These are phyloP conservation scores for Phialocephala sp. DNA, from an alignment of 2,329 filamentous ascomycete species.

Conservation along the genomic window DNA sequence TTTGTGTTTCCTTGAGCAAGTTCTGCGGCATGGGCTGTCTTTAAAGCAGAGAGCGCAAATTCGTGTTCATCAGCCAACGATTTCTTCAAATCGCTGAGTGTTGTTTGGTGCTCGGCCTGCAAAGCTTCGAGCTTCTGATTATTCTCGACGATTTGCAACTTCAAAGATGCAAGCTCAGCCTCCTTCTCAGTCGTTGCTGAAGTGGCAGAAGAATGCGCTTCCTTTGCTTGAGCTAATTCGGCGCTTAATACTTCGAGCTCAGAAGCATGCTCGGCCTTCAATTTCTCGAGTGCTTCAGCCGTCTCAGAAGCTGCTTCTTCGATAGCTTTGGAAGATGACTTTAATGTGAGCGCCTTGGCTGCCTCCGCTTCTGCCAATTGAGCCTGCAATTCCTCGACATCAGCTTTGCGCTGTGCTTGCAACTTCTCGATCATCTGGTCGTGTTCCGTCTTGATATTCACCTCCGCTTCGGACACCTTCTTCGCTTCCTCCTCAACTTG, in stretches of 20 bases:
- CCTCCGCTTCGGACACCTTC: slow-evolving; percentile 47
- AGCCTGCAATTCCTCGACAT: slow-evolving; percentile 37
- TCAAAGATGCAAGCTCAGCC: slow-evolving; percentile 41
- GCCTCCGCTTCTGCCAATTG: slow-evolving; percentile 39
- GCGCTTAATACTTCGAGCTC: slow-evolving; percentile 40
- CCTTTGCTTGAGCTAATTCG: slow-evolving; percentile 55
- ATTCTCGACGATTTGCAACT: slow-evolving; percentile 48
- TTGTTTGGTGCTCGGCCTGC: slow-evolving; percentile 45
- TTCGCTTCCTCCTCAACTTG: slow-evolving; percentile 52
- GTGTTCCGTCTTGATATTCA: slow-evolving; percentile 50
- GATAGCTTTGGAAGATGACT: slow-evolving; percentile 39
- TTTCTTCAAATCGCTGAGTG: slow-evolving; percentile 55
- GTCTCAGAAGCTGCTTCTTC: slow-evolving; percentile 45
- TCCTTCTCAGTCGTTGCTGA: slow-evolving; percentile 45
- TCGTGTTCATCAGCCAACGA: slow-evolving; percentile 57
- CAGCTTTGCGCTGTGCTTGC: slow-evolving; percentile 36
- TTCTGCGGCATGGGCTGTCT: slow-evolving; percentile 57
- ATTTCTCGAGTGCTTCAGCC: slow-evolving; percentile 46
- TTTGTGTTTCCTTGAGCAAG: slow-evolving; percentile 54
- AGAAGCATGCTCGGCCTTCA: slow-evolving; percentile 50
- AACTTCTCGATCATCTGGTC: slow-evolving; percentile 52
- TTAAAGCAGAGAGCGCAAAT: slow-evolving; percentile 54
- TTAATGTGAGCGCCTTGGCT: slow-evolving; percentile 31
- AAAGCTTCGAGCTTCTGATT: slow-evolving; percentile 38
- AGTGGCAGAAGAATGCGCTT: slow-evolving; percentile 46